Evolutionary conservation across 495 filamentous ascomycete genomes (phyloP).

Genomic region (Penicillium manginii): DNA sequence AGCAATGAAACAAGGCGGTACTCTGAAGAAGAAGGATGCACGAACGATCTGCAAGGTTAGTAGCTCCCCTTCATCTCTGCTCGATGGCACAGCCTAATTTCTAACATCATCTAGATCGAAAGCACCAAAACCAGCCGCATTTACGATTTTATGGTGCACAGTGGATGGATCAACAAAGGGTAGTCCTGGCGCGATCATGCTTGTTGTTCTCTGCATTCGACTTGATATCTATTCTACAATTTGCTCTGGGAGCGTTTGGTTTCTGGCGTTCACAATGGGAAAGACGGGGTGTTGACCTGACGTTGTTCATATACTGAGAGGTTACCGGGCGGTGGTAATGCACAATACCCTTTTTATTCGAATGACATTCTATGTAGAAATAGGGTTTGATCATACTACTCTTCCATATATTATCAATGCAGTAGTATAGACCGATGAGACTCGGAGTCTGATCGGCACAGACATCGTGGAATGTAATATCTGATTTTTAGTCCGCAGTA

Average conservation of each 20-base stretch:
- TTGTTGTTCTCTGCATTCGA: conserved; percentile 7
- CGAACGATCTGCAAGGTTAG: conserved; percentile 67
- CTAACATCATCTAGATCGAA: conserved; percentile 55
- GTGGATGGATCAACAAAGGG: conserved; percentile 86
- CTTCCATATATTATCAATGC: too few relatives aligned
- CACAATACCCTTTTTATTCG: conserved; percentile 1
- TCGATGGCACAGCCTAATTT: conserved; percentile 13
- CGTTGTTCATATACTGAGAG: conserved; percentile 12
- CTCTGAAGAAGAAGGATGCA: conserved; percentile 87
- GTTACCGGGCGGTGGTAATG: conserved; percentile 15
- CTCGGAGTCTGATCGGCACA: too few relatives aligned
- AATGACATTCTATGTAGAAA: too few relatives aligned
- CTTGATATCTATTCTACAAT: conserved; percentile 27
- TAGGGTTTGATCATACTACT: too few relatives aligned
- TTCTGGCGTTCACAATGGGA: conserved; percentile 23
- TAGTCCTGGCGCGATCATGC: conserved; percentile 25
- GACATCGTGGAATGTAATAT: background rate
- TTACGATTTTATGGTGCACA: conserved; percentile 92
- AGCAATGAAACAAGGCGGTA: conserved; percentile 83
- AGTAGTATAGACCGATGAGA: background rate
- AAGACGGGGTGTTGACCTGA: conserved; percentile 18
- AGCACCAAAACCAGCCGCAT: conserved; percentile 68
- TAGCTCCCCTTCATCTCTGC: conserved; percentile 4
- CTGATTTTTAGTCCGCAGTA: background rate
- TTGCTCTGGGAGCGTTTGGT: conserved; percentile 19